Evolutionary conservation across 2,329 filamentous ascomycete genomes (phyloP), one percentile per base, ranked within the genome.

Genomic region (Zelopaecilomyces penicillatus): DNA sequence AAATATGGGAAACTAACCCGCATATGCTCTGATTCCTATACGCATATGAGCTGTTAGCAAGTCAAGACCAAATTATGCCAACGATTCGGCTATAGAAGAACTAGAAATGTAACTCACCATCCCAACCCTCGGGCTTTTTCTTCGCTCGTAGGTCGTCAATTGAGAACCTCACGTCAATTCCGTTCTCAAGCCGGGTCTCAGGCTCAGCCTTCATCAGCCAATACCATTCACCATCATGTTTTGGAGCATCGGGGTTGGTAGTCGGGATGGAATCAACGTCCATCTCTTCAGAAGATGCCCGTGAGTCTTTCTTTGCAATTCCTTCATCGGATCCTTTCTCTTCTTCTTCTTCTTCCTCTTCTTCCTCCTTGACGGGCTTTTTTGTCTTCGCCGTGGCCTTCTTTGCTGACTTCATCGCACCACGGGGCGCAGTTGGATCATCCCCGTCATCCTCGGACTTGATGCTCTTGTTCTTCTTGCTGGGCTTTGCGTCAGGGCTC

Each of bases 201-300:
- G 93, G 91, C 66, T 98, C 86, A 0, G 87, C 86, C 67, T 91
- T 93, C 75, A 93, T 77, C 30, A 93, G 74, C 85, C 86, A 90
- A 64, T 85, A 89, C 64, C 66, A 68, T 41, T 65, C 59, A 2
- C 65, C 68, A 0, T 68, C 63, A 9, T 69, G 67, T 2, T 53
- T 60, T 5, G 62, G 63, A 0, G 62, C 64, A 9, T 70, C 61
- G 0, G 65, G 60, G 44, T 70, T 71, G 1, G 52, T 52, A 3
- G 55, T 55, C 0, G 68, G 66, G 5, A 70, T 60, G 0, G 56
- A 52, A 35, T 63, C 61, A 1, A 58, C 50, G 30, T 65, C 59
- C 0, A 52, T 49, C 11, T 64, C 58, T 30, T 61, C 55, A 0
- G 64, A 62, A 3, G 33, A 47, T 5, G 43, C 51, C 30, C 53